Percentiles rank a stretch among this genome's conserved stretches.
These are phyloP conservation scores for Solanum chaucha DNA, from an alignment of 257 asterid genomes.

Conservation along the genomic window DNA sequence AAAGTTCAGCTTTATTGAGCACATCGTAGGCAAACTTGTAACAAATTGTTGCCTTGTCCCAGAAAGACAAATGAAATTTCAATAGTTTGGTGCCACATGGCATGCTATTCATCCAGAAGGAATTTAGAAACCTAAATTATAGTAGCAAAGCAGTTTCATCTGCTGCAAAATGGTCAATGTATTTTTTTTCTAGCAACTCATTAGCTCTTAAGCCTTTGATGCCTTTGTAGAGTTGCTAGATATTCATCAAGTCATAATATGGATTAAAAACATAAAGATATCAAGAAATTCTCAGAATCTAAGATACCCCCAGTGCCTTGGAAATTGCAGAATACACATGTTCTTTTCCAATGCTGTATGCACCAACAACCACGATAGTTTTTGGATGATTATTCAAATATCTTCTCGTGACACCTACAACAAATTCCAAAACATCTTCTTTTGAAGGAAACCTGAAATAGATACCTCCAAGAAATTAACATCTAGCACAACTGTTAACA, in stretches of 20 bases:
- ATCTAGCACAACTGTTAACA: neutral
- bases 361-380: conserved; percentile 17
- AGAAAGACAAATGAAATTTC: neutral
- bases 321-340: conserved; percentile 20
- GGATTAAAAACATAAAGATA: neutral
- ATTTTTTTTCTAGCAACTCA: neutral
- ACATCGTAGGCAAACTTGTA: neutral
- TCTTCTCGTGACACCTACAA: conserved; percentile 7
- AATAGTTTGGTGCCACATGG: neutral
- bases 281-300: neutral
- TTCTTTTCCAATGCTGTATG: conserved; percentile 26
- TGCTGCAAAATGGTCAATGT: neutral
- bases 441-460: conserved; percentile 17
- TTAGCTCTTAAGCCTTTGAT: neutral
- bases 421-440: conserved; percentile 16
- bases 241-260: neutral
- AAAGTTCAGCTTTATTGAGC: neutral
- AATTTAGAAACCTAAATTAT: neutral
- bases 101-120: conserved; percentile 1
- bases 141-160: neutral
- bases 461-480: neutral
- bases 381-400: conserved; percentile 5
- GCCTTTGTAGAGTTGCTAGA: neutral
- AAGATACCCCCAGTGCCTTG: conserved; percentile 21
- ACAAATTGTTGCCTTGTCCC: neutral